These are phyloP conservation scores for Dichomitus squalens DNA, from an alignment of 1,284 basidiomycete species.

Conservation along the genomic window DNA sequence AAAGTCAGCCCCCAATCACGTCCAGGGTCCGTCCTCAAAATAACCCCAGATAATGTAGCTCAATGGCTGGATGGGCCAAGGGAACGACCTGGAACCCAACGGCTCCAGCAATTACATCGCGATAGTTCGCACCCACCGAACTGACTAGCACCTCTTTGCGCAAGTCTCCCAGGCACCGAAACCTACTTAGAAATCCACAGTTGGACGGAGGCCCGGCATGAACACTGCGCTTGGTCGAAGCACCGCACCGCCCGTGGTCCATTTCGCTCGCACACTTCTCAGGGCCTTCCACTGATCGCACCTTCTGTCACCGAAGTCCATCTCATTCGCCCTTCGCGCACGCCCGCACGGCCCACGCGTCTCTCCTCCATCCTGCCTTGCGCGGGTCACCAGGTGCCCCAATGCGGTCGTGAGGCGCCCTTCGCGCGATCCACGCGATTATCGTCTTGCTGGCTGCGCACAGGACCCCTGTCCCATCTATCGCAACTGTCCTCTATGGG, in stretches of 20 bases:
- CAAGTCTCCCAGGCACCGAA: background rate
- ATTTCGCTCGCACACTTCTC: conserved; percentile 8
- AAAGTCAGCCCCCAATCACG: background rate
- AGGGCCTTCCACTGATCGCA: background rate
- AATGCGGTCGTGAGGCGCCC: background rate
- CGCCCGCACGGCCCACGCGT: conserved; percentile 14
- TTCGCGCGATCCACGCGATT: conserved; percentile 15
- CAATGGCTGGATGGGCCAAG: background rate
- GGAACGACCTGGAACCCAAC: background rate
- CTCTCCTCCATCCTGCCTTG: conserved; percentile 6
- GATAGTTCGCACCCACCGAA: background rate
- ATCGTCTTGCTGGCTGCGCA: conserved; percentile 20
- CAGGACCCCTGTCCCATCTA: conserved; percentile 1
- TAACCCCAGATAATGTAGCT: background rate
- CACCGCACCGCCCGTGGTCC: conserved; percentile 18
- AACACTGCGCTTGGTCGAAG: conserved; percentile 6
- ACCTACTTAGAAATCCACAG: background rate
- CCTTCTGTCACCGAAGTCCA: background rate
- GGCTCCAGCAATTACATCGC: background rate
- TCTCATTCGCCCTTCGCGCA: background rate
- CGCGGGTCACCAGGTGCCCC: conserved; percentile 15
- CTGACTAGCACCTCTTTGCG: conserved; percentile 1
- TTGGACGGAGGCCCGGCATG: conserved; percentile 11
- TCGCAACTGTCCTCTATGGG: conserved; percentile 8
- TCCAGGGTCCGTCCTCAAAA: background rate